phyloP scores from a whole-genome alignment of 202 grass and related monocot species.

The Zoysia matrella region DNA sequence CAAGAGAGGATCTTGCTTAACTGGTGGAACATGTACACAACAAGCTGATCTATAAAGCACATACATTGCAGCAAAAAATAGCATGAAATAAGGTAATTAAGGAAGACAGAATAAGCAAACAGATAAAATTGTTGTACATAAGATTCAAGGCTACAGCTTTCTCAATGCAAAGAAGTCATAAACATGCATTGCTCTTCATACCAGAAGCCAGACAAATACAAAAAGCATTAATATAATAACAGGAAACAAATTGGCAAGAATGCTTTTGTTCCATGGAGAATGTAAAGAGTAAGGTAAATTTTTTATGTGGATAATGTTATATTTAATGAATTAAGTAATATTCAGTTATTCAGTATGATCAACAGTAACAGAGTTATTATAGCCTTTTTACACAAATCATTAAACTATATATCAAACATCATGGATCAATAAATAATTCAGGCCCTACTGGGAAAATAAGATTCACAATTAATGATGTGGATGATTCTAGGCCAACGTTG shows the following conservation, averaged over 20 bases:
- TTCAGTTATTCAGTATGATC: slow-evolving; percentile 16
- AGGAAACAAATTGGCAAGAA: slow-evolving; percentile 9
- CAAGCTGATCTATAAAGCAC: not conserved
- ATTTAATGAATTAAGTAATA: not conserved
- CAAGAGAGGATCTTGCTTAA: not conserved
- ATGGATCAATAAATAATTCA: slow-evolving; percentile 10
- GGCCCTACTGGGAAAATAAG: not conserved
- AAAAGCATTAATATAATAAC: not conserved
- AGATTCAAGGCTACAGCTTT: slow-evolving; percentile 42
- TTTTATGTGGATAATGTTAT: not conserved
- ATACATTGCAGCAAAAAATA: slow-evolving; percentile 25
- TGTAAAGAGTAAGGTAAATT: not conserved
- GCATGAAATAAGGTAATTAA: not conserved
- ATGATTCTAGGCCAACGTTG: not conserved
- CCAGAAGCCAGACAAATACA: not conserved
- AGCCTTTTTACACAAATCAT: slow-evolving; percentile 4
- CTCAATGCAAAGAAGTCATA: not conserved
- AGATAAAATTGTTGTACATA: slow-evolving; percentile 23
- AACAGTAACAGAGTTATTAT: not conserved
- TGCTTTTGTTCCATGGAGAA: not conserved
- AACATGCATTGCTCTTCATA: not conserved
- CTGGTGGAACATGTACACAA: not conserved
- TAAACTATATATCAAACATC: not conserved
- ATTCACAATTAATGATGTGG: not conserved
- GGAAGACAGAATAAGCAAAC: not conserved